Conservation (phyloP, 2,329 filamentous ascomycete species). For the Curvularia lunata region DNA sequence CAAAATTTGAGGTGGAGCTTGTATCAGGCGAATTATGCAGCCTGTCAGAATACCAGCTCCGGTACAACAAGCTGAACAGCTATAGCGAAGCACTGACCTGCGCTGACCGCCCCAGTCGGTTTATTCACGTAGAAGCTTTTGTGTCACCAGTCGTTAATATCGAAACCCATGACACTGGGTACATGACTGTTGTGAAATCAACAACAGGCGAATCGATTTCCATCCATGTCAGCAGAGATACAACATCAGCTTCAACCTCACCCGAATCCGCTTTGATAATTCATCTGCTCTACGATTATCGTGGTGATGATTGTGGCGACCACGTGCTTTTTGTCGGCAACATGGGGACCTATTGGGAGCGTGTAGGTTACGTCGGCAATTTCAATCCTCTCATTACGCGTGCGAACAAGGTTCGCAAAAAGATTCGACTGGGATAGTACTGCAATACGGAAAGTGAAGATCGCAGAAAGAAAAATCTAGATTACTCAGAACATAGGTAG, state of each 20-base stretch:
- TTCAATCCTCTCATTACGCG: background rate
- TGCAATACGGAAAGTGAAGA: background rate
- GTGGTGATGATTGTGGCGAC: background rate
- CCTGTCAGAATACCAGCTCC: background rate
- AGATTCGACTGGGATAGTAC: background rate
- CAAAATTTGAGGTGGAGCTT: background rate
- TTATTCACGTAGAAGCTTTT: background rate
- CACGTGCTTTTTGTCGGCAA: background rate
- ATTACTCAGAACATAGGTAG: background rate
- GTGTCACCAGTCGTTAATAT: background rate
- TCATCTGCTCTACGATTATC: background rate
- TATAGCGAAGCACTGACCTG: background rate
- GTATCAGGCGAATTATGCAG: background rate
- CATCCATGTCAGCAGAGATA: background rate
- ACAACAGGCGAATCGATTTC: background rate
- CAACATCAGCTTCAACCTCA: background rate
- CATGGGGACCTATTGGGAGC: constrained; percentile 3
- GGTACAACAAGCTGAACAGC: background rate
- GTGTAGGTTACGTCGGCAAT: background rate
- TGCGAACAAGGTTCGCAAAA: background rate
- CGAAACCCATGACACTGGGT: background rate
- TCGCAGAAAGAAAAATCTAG: background rate
- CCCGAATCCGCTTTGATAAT: background rate
- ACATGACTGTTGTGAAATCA: background rate
- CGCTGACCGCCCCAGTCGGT: background rate